Conservation (phyloP, 352 stramenopile genomes). For the Pythium insidiosum region DNA sequence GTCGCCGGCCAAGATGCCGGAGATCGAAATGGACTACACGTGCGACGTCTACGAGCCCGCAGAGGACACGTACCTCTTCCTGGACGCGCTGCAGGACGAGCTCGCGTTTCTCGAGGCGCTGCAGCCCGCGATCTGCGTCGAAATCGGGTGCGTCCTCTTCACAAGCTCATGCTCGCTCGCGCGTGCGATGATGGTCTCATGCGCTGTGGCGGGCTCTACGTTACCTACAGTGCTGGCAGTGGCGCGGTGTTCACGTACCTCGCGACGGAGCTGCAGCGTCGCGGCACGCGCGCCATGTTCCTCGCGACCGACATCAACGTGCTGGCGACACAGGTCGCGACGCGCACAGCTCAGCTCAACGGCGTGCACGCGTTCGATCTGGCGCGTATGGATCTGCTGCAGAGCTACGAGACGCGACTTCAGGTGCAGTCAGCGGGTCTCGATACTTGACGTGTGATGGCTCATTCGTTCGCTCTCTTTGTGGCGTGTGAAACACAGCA, state of each 20-base stretch:
- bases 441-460: conserved; percentile 13
- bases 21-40: conserved; percentile 74
- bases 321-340: conserved; percentile 71
- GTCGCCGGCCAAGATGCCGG: conserved; percentile 37
- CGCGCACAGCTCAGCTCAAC: conserved; percentile 84
- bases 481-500: conserved; percentile 12
- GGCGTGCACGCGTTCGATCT: conserved; percentile 59
- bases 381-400: conserved; percentile 81
- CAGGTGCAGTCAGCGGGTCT: conserved; percentile 21
- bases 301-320: conserved; percentile 93
- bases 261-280: conserved; percentile 70
- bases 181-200: too few relatives aligned
- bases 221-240: too few relatives aligned
- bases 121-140: conserved; percentile 74
- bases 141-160: conserved; percentile 83
- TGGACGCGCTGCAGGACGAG: conserved; percentile 93
- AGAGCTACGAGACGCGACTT: conserved; percentile 47
- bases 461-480: neutral
- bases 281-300: conserved; percentile 38
- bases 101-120: conserved; percentile 40
- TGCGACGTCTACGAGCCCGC: conserved; percentile 95
- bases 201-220: too few relatives aligned
- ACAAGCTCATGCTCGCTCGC: too few relatives aligned
- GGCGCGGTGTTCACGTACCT: conserved; percentile 65
- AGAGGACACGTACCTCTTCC: conserved; percentile 96